These are phyloP conservation scores for Arachis hypogaea DNA, from an alignment of 306 rosid genomes.

Conservation along the genomic window DNA sequence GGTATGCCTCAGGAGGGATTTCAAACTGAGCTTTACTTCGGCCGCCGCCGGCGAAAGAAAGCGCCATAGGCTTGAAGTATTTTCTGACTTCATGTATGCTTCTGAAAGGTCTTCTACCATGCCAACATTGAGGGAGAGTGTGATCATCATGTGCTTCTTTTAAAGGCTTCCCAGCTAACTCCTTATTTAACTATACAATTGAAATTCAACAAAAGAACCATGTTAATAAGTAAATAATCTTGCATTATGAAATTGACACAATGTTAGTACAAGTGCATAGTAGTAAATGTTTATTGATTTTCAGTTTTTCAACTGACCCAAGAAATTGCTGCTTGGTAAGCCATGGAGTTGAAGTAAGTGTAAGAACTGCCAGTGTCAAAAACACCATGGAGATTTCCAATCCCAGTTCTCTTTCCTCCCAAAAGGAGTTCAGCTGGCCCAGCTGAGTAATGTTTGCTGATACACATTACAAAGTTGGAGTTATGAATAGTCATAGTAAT, in stretches of 20 bases:
- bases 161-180: conserved; percentile 56
- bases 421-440: conserved; percentile 69
- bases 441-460: conserved; percentile 82
- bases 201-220: conserved; percentile 21
- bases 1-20: conserved; percentile 79
- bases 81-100: conserved; percentile 71
- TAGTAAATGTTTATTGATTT: conserved; percentile 14
- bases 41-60: conserved; percentile 56
- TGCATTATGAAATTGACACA: conserved; percentile 16
- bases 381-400: conserved; percentile 51
- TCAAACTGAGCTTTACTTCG: conserved; percentile 59
- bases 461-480: conserved; percentile 31
- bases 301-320: conserved; percentile 56
- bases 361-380: conserved; percentile 92
- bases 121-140: conserved; percentile 82
- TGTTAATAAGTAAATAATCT: neutral
- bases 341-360: conserved; percentile 71
- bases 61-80: conserved; percentile 80
- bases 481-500: neutral
- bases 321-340: conserved; percentile 60
- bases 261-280: neutral
- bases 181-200: conserved; percentile 59
- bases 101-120: conserved; percentile 67
- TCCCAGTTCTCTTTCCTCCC: conserved; percentile 65
- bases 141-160: conserved; percentile 65